Evolutionary conservation across 2,329 filamentous ascomycete species (phyloP), one percentile per base, ranked within the genome.

Genomic region (Sclerotinia borealis): DNA sequence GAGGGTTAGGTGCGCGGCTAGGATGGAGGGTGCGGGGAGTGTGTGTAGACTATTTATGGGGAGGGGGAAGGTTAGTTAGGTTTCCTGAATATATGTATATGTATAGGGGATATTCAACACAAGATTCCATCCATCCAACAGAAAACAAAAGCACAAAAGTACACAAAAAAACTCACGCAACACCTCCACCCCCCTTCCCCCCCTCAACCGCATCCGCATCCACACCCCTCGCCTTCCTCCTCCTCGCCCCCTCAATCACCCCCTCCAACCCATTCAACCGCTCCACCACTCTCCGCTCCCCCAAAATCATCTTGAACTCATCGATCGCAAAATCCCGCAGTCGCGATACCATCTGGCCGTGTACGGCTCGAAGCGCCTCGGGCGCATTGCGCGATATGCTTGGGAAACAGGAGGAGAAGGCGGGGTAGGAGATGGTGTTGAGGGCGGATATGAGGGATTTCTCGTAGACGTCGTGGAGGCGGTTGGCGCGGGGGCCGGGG

Each of bases 321-420:
- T 78, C 79, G 77, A 82, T 76, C 68, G 84, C 86, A 65, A 85
- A 79, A 67, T 78, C 77, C 27, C 78, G 77, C 65, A 88, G 72
- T 68, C 83, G 78, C 17, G 79, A 80, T 13, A 85, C 80, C 81
- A 88, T 84, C 71, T 83, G 81, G 60, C 75, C 73, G 76, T 86
- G 85, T 47, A 87, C 80, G 67, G 80, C 79, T 66, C 76, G 77
- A 69, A 88, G 76, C 43, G 81, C 78, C 9, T 74, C 76, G 29
- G 82, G 81, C 25, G 83, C 79, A 65, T 78, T 76, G 45, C 75
- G 72, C 22, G 83, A 80, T n/a, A 87, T 77, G 25, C 81, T 85
- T 49, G 85, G 85, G 72, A 85, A 88, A 75, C 85, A 88, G 2
- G 80, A 77, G 2, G 81, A 80, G 68, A 88, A 82, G 72, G 84